Evolutionary conservation across 108 stramenopile species (phyloP), one percentile per base, ranked within the genome.

Genomic region (Skeletonema grethae): DNA sequence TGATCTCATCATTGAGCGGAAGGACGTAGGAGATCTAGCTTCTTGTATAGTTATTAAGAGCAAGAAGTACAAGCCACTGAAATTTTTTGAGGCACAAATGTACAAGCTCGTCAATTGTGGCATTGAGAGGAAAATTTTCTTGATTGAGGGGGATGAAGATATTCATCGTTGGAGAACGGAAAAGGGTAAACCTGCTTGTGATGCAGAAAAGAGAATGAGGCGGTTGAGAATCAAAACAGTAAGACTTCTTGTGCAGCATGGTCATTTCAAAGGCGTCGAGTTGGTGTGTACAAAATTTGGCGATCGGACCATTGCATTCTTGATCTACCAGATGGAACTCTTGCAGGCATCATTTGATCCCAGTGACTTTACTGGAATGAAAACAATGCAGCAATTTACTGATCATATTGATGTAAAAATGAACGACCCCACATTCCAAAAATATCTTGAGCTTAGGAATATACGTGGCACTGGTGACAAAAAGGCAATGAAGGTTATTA

Each of bases 71-170:
- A 64, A 63, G 34, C 79, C 79, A 15, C 39, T 80, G 24, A 65
- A 35, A 20, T 80, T 76, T 74, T 80, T 80, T 48, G 69, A 75
- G 41, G 79, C 79, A 1, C 79, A 80, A 38, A 80, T 80, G 79
- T 69, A 76, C 69, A 80, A 80, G 56, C 41, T 80, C 8, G 61
- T 70, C 12, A 59, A 78, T 67, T 67, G 70, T 39, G 70, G 77
- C 12, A 36, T 78, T 1, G 10, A 25, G n/a, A 72, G 63, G 5
- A 78, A 78, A 59, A 35, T 78, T 13, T 78, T 78, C 39, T 28
- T 78, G 10, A 67, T 78, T 58, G 75, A 76, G 34, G 75, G 67
- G 1, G 62, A 76, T 57, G 75, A 76, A 56, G 75, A 76, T 24
- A 63, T 9, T 4, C 11, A 34, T 0, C 24, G 31, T 7, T 34